Base-by-base conservation (phyloP, 2,329 filamentous ascomycete genomes). In the Monilinia laxa region DNA sequence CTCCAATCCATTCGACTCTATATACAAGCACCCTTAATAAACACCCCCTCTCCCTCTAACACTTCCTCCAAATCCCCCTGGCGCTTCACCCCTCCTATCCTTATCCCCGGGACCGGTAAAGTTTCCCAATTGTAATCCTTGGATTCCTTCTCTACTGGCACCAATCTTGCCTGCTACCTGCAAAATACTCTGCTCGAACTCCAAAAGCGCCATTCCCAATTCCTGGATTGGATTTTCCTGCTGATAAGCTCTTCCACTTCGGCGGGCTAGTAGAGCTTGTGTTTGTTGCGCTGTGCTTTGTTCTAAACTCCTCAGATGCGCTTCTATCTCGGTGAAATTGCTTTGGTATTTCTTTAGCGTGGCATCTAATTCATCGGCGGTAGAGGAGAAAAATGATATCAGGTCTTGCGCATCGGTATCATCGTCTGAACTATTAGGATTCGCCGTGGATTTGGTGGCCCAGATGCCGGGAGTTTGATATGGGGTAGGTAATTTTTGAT, bases 401-500 rank as follows among this genome's bases (percentile, higher is more conserved):
- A 90, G 77, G 71, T 87, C 87, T 60, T 83, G 80, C 5, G 84
- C 84, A 47, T 83, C 82, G 53, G 83, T 82, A 35, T 81, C 81
- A 11, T 71, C 70, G 14, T 52, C 54, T 56, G 70, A 77, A 74
- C 64, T 79, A 79, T 45, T 75, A 73, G 65, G 75, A 72, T 28
- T 77, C 72, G 68, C 81, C 76, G 66, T 76, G 73, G 70, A 78
- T 76, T 68, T 82, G 75, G 64, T 79, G 76, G 70, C 81, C 81
- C 67, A 85, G 75, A 75, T 73, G 42, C 73, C 73, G 2, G 71
- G 66, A 58, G 70, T 70, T 72, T 84, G 83, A 70, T 84, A 84
- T 72, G 83, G 81, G 63, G 80, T 77, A 25, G 91, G 91, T 20
- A 93, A 81, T 72, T 89, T 88, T 64, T 93, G 81, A 74, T 91